Conservation (phyloP, 495 filamentous ascomycete genomes). For the Neurospora sp. region DNA sequence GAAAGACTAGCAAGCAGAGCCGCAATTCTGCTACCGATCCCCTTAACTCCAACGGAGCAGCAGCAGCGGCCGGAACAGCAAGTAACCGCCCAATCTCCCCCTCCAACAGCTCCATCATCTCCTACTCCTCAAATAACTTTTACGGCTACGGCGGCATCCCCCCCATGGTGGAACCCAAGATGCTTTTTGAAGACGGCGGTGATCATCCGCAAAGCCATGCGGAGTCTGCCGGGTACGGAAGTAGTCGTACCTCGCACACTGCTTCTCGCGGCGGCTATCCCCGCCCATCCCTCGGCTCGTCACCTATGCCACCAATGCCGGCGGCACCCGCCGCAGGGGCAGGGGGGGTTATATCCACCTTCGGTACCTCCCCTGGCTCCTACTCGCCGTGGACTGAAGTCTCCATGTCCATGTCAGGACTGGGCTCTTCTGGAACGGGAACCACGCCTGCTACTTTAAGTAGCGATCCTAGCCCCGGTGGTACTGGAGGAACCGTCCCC, state of each 20-base stretch:
- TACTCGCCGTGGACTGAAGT: background rate
- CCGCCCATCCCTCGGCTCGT: background rate
- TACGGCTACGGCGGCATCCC: constrained; percentile 21
- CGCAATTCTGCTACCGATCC: background rate
- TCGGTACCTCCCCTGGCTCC: background rate
- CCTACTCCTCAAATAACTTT: background rate
- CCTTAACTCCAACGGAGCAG: constrained; percentile 3
- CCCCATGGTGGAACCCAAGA: constrained; percentile 25
- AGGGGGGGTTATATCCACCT: constrained; percentile 9
- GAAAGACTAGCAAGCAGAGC: constrained; percentile 14
- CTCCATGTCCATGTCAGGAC: background rate
- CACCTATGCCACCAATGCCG: background rate
- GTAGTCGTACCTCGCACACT: constrained; percentile 12
- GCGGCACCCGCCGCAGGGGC: background rate
- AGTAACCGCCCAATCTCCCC: background rate
- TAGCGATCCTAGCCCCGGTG: background rate
- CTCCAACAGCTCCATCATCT: background rate
- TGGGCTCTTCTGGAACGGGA: background rate
- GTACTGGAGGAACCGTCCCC: background rate
- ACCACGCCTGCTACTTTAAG: background rate
- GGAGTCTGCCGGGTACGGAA: background rate
- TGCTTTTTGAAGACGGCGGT: constrained; percentile 18
- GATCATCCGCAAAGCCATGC: background rate
- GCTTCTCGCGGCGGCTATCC: constrained; percentile 1
- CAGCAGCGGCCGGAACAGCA: constrained; percentile 6